These are phyloP conservation scores for Arabis hirsuta DNA, from an alignment of 345 rosid species.

Conservation along the genomic window DNA sequence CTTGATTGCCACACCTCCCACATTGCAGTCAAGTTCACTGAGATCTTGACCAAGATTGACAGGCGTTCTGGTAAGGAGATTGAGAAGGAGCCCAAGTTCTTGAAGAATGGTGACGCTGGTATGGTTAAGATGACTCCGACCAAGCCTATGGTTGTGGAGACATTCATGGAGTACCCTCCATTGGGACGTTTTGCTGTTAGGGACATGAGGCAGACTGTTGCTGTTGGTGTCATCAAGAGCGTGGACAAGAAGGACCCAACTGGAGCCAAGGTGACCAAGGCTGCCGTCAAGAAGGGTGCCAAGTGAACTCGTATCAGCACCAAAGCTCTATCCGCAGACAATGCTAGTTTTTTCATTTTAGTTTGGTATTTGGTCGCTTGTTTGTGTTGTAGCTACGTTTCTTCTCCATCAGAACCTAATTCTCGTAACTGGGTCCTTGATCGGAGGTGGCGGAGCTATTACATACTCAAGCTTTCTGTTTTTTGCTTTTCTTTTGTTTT, in stretches of 20 bases:
- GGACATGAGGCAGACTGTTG: too few species aligned
- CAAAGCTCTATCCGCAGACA: neutral
- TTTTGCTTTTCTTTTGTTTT: neutral
- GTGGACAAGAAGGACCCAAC: too few species aligned
- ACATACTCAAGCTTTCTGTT: neutral
- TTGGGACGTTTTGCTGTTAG: slow-evolving; percentile 88
- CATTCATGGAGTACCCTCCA: slow-evolving; percentile 74
- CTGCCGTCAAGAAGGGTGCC: slow-evolving; percentile 81
- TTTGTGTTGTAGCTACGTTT: neutral
- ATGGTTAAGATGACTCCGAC: slow-evolving; percentile 67
- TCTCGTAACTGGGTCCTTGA: slow-evolving; percentile 43
- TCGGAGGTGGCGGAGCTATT: slow-evolving; percentile 36
- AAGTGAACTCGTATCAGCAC: slow-evolving; percentile 48
- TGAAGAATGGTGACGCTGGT: slow-evolving; percentile 69
- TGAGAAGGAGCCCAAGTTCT: slow-evolving; percentile 82
- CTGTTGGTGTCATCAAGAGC: too few species aligned
- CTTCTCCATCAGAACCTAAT: slow-evolving; percentile 11
- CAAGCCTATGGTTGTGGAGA: slow-evolving; percentile 90
- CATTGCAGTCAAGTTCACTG: slow-evolving; percentile 79
- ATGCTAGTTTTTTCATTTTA: neutral
- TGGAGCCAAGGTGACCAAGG: too few species aligned
- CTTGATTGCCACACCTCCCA: slow-evolving; percentile 89
- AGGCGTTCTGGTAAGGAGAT: slow-evolving; percentile 78
- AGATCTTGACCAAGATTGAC: slow-evolving; percentile 72
- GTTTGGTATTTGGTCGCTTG: neutral